Conservation (phyloP, 768 basidiomycete species). For the Leccinum ochraceum region DNA sequence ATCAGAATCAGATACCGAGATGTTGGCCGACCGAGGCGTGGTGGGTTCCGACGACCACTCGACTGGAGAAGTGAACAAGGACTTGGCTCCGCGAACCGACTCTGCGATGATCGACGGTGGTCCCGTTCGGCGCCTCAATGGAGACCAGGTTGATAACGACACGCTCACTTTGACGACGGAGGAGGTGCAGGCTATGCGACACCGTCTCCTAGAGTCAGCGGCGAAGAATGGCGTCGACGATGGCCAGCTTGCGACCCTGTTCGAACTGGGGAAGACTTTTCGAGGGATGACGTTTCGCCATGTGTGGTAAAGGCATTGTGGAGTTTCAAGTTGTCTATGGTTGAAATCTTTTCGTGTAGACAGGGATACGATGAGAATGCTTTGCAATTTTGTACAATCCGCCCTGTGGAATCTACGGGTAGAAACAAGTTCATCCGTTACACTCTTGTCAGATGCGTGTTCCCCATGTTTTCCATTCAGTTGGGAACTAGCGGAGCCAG, state of each 20-base stretch:
- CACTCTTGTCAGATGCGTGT: too few species aligned
- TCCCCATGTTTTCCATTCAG: too few species aligned
- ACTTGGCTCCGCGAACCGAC: background rate
- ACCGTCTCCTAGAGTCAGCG: slow-evolving; percentile 9
- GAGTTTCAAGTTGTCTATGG: background rate
- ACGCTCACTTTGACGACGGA: slow-evolving; percentile 20
- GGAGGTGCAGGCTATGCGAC: slow-evolving; percentile 20
- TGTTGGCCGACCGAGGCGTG: background rate
- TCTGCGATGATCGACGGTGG: background rate
- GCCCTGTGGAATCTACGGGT: background rate
- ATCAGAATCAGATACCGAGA: background rate
- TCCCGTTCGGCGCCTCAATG: background rate
- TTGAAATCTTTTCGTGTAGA: background rate
- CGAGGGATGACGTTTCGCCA: slow-evolving; percentile 26
- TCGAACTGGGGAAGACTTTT: slow-evolving; percentile 24
- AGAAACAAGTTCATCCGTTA: too few species aligned
- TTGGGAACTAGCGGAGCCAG: too few species aligned
- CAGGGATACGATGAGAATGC: background rate
- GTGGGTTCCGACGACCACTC: background rate
- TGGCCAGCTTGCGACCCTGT: slow-evolving; percentile 19
- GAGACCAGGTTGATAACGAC: slow-evolving; percentile 6
- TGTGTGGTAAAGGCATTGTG: slow-evolving; percentile 21
- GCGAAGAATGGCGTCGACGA: slow-evolving; percentile 4
- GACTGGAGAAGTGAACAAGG: background rate
- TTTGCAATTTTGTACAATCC: background rate